Evolutionary conservation across 257 asterid species (phyloP), one percentile per base, ranked within the genome.

Genomic region (Nicotiana sylvestris): DNA sequence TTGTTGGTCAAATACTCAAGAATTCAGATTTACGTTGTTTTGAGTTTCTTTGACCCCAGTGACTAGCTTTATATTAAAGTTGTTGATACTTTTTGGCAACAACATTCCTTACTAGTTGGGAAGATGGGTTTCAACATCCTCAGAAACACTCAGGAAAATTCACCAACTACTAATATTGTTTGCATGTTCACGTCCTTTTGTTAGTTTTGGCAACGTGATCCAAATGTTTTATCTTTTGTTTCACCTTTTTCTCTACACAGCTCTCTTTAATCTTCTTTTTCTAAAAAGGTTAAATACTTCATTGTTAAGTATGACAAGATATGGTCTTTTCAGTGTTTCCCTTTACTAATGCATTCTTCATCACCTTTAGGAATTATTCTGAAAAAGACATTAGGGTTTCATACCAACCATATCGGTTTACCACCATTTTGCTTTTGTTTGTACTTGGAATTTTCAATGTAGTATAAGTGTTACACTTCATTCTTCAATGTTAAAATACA

Each of bases 321-420:
- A 27, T n/a, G 18, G 16, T 56, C 78, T 33, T 84, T 72, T 72
- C 56, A 39, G 13, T 39, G 39, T 81, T 51, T 64, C 78, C 30
- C 67, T 72, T 43, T 76, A 17, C 77, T 80, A 81, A 72, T 64
- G 58, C 70, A 55, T 72, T 51, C 74, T 84, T 74, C 74, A 81
- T 72, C 82, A 39, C 83, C 67, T 69, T 16, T 7, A 53, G 78
- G 62, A 83, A 80, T 65, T 85, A 35, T 76, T 58, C 11, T 37
- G 53, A 69, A 66, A 76, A 76, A 66, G 39, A 81, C 79, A 77
- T 65, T 16, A 3, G 30, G 17, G 18, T 66, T 37, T 76, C 82
- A 81, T 77, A 76, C 87, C 87, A 81, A 81, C 87, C 76, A 76
- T 67, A 76, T 81, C 80, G 43, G 43, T 46, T 81, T 27, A 33